These are phyloP conservation scores for Dactylonectria estremocensis DNA, from an alignment of 2,329 filamentous ascomycete genomes.

Conservation along the genomic window DNA sequence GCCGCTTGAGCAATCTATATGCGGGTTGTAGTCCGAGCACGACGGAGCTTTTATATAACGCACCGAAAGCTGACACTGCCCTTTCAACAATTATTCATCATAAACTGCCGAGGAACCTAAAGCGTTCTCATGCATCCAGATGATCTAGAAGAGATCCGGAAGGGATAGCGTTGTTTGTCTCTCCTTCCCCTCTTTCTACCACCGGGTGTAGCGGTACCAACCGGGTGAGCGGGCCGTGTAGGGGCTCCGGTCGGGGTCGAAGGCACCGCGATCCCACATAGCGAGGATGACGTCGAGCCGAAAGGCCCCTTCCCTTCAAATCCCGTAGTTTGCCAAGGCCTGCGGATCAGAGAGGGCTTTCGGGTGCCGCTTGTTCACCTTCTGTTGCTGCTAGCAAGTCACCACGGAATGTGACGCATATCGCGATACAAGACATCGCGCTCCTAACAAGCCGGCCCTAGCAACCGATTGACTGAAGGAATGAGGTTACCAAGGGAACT, in stretches of 20 bases:
- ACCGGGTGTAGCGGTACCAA: neutral
- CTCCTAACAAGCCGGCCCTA: no score
- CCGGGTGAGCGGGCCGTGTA: neutral
- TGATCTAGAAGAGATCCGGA: neutral
- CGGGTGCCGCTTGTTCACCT: neutral
- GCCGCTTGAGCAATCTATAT: neutral
- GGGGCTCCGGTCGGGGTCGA: neutral
- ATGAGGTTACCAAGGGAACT: no score
- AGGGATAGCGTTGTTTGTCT: neutral
- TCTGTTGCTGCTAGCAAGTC: no score
- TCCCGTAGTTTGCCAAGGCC: neutral
- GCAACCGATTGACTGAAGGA: no score
- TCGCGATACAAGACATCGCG: no score
- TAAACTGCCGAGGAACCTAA: neutral
- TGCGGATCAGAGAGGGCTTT: neutral
- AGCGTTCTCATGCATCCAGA: neutral
- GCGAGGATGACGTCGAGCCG: constrained; percentile 7
- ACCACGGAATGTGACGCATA: no score
- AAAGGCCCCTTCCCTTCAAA: constrained; percentile 15
- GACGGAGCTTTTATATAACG: neutral
- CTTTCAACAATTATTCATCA: neutral
- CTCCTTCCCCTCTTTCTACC: neutral
- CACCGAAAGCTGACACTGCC: neutral
- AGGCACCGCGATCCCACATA: neutral
- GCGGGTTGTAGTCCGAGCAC: neutral